These are phyloP conservation scores for Protomyces inouyei DNA, from an alignment of 1,139 yeast genomes.

Conservation along the genomic window DNA sequence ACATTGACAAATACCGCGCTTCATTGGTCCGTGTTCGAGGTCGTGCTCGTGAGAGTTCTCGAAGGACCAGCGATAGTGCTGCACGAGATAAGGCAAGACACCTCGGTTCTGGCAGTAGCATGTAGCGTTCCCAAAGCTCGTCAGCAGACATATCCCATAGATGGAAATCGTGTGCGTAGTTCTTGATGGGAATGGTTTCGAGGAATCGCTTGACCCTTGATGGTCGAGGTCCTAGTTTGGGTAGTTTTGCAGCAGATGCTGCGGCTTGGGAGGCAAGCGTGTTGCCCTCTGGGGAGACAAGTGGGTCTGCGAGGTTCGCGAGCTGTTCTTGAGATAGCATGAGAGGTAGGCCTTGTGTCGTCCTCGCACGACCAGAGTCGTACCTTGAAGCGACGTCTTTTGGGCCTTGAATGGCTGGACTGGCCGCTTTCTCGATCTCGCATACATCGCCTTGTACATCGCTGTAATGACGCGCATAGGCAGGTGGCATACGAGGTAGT, in stretches of 20 bases:
- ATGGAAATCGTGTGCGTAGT: constrained; percentile 12
- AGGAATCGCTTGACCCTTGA: constrained; percentile 2
- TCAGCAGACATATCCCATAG: constrained; percentile 22
- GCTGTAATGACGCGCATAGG: background rate
- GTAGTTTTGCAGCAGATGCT: background rate
- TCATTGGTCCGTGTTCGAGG: constrained; percentile 7
- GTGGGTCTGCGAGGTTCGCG: background rate
- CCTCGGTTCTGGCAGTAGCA: constrained; percentile 9
- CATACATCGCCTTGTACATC: background rate
- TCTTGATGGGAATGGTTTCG: constrained; percentile 11
- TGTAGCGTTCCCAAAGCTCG: constrained; percentile 7
- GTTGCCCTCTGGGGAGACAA: background rate
- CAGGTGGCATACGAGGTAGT: background rate
- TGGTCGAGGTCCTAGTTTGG: constrained; percentile 1
- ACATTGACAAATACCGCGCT: background rate
- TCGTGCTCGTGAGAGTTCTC: constrained; percentile 6
- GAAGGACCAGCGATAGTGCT: constrained; percentile 2
- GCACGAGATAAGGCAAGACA: constrained; percentile 5
- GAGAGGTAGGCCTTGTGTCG: background rate
- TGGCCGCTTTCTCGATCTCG: background rate
- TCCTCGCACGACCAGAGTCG: background rate
- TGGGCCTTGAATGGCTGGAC: background rate
- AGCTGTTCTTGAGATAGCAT: background rate
- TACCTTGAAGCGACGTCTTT: no score
- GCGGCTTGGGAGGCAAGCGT: background rate